Percentiles rank a stretch among this genome's conserved stretches.
Conservation (phyloP, 1,284 basidiomycete genomes). For the Marasmius fiardii region DNA sequence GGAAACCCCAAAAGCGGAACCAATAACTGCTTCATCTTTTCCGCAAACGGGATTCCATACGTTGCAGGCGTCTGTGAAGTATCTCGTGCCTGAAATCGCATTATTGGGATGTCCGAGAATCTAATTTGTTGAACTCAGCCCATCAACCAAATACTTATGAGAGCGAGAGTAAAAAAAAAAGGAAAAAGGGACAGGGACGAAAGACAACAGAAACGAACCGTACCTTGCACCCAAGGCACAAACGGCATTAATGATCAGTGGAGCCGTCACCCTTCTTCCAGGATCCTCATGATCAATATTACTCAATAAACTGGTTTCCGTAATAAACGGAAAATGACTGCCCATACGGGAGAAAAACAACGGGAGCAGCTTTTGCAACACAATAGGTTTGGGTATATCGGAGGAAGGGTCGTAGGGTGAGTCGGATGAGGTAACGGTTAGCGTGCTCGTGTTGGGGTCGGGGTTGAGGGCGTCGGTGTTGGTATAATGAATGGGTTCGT, state of each 20-base stretch:
- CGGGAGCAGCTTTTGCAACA: conserved; percentile 9
- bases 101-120: conserved; percentile 9
- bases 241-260: conserved; percentile 11
- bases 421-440: not conserved
- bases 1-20: conserved; percentile 13
- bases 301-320: conserved; percentile 5
- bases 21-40: conserved; percentile 12
- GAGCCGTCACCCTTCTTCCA: conserved; percentile 8
- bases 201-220: not conserved
- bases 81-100: conserved; percentile 8
- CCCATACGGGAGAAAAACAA: conserved; percentile 13
- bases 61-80: conserved; percentile 9
- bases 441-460: not conserved
- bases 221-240: conserved; percentile 13
- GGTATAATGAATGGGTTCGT: conserved; percentile 12
- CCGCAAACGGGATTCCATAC: conserved; percentile 14
- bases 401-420: conserved; percentile 8
- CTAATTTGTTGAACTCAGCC: not conserved
- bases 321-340: conserved; percentile 14
- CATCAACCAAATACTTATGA: no score
- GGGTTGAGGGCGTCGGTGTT: not conserved
- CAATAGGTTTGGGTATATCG: conserved; percentile 7
- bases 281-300: conserved; percentile 13
- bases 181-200: not conserved
- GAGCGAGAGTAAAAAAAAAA: not conserved